Evolutionary conservation across 2,329 filamentous ascomycete species (phyloP).

Genomic region (Ceratocystis ficicola): DNA sequence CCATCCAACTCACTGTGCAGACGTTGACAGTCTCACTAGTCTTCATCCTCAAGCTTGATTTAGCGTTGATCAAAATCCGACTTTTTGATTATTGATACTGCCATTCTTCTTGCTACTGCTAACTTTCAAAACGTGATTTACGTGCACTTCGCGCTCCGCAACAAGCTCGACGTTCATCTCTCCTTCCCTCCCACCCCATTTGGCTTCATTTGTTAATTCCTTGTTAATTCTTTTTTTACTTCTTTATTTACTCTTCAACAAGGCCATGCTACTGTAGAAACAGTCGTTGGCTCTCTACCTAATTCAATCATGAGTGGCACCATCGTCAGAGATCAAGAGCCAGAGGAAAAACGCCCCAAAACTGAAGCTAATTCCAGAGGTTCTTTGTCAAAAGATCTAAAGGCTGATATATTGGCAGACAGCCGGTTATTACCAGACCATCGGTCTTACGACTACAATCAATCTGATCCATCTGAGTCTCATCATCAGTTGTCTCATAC

Average conservation of each 20-base stretch:
- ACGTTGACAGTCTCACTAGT: neutral
- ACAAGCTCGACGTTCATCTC: neutral
- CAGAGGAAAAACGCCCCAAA: neutral
- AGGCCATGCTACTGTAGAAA: constrained; percentile 5
- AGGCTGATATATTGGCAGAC: neutral
- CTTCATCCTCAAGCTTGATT: constrained; percentile 1
- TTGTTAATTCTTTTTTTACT: neutral
- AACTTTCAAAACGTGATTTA: neutral
- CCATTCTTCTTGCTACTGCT: neutral
- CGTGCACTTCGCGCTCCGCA: neutral
- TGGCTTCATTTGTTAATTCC: neutral
- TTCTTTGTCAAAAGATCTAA: neutral
- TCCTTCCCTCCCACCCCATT: neutral
- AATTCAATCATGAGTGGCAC: constrained; percentile 8
- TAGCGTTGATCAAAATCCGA: neutral
- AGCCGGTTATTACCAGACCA: constrained; percentile 4
- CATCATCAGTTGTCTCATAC: neutral
- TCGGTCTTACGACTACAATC: neutral
- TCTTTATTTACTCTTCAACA: neutral
- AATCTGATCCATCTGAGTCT: neutral
- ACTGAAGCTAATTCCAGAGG: neutral
- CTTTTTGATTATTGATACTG: constrained; percentile 3
- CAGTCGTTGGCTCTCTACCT: neutral
- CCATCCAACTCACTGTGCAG: neutral
- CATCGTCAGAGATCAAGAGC: neutral